phyloP scores from a whole-genome alignment of 768 basidiomycete species.

The Chalciporus pseudorubinellus region DNA sequence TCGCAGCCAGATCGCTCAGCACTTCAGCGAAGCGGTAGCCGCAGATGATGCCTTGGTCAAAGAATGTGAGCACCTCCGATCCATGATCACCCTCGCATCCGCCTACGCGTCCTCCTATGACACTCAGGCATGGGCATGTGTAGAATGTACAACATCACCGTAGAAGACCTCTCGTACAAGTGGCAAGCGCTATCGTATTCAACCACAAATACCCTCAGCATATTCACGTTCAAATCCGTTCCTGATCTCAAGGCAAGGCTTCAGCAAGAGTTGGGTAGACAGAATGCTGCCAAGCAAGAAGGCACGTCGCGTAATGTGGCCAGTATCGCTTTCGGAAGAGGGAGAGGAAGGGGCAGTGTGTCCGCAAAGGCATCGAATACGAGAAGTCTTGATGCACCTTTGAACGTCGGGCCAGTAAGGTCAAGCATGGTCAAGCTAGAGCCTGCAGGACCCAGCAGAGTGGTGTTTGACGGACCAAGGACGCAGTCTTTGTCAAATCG shows the following conservation, averaged over 20 bases:
- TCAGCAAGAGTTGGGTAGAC: slow-evolving; percentile 38
- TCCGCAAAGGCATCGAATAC: background rate
- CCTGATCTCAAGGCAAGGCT: slow-evolving; percentile 43
- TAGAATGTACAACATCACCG: slow-evolving; percentile 52
- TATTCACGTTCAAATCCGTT: slow-evolving; percentile 49
- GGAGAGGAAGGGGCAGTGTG: slow-evolving; percentile 7
- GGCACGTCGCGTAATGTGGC: slow-evolving; percentile 25
- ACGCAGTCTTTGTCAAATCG: slow-evolving; percentile 40
- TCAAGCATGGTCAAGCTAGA: slow-evolving; percentile 19
- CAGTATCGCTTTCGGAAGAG: slow-evolving; percentile 9
- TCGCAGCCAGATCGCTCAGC: slow-evolving; percentile 20
- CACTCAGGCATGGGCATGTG: slow-evolving; percentile 61
- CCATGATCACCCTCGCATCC: background rate
- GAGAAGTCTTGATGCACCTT: slow-evolving; percentile 9
- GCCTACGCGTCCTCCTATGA: slow-evolving; percentile 12
- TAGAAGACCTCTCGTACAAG: slow-evolving; percentile 60
- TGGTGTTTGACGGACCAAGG: slow-evolving; percentile 32
- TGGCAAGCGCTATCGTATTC: slow-evolving; percentile 55
- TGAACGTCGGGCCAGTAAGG: slow-evolving; percentile 15
- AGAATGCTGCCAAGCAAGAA: slow-evolving; percentile 32
- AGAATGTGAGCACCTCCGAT: slow-evolving; percentile 45
- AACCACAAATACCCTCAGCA: slow-evolving; percentile 33
- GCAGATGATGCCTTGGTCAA: slow-evolving; percentile 44
- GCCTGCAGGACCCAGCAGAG: slow-evolving; percentile 27
- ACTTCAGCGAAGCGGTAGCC: slow-evolving; percentile 29